These are phyloP conservation scores for Hyaloscypha finlandica DNA, from an alignment of 495 filamentous ascomycete genomes.

Conservation along the genomic window DNA sequence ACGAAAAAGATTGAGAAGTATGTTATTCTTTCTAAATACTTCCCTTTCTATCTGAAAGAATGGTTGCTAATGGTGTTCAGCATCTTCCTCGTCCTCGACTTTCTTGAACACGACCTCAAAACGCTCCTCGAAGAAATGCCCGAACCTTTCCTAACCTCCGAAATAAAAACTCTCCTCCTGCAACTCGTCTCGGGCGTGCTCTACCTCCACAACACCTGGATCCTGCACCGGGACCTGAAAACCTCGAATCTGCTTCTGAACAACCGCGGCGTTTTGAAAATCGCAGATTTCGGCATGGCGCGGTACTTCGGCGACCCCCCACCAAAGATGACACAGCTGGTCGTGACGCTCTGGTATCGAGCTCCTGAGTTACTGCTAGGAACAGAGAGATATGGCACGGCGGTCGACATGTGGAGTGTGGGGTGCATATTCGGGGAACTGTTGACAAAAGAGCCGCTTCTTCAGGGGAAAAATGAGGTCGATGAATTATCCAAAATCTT, in stretches of 20 bases:
- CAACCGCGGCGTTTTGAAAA: constrained; percentile 93
- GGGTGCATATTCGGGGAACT: constrained; percentile 97
- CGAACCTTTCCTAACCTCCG: constrained; percentile 90
- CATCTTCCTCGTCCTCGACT: constrained; percentile 96
- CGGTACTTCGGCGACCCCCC: constrained; percentile 83
- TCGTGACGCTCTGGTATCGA: constrained; percentile 98
- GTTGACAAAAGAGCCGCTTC: constrained; percentile 75
- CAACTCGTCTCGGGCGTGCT: constrained; percentile 82
- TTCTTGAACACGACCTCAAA: constrained; percentile 97
- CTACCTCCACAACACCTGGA: constrained; percentile 89
- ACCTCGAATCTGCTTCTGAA: constrained; percentile 94
- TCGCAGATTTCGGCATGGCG: constrained; percentile 98
- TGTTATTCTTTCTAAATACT: constrained; percentile 30
- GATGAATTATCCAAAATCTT: constrained; percentile 80
- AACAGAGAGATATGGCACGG: constrained; percentile 69
- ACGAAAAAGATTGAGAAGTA: constrained; percentile 69
- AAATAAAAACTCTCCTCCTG: constrained; percentile 85
- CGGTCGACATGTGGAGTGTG: constrained; percentile 93
- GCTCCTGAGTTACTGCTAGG: constrained; percentile 89
- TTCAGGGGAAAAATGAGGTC: constrained; percentile 94
- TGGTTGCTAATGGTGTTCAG: constrained; percentile 41
- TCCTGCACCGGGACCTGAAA: constrained; percentile 95
- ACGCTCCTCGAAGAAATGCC: constrained; percentile 90
- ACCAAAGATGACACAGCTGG: constrained; percentile 84
- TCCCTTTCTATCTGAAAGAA: not conserved